These are phyloP conservation scores for Fusarium ambrosium DNA, from an alignment of 2,329 filamentous ascomycete genomes.

Conservation along the genomic window DNA sequence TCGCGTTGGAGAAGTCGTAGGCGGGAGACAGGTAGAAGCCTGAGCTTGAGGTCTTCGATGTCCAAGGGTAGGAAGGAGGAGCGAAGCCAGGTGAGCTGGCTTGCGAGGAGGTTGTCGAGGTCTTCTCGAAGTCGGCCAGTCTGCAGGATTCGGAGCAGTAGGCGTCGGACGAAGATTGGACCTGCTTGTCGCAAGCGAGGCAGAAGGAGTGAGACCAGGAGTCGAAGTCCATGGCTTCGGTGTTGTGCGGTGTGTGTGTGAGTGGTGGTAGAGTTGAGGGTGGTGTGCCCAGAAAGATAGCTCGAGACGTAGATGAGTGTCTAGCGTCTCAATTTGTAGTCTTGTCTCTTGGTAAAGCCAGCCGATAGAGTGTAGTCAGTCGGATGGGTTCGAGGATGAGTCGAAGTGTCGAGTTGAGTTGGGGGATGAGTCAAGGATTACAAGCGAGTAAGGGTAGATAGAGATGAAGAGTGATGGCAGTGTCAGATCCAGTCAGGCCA, in stretches of 20 bases:
- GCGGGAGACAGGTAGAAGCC: slow-evolving; percentile 79
- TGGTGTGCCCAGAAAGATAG: slow-evolving; percentile 20
- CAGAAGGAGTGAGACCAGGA: slow-evolving; percentile 93
- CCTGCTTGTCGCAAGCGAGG: slow-evolving; percentile 86
- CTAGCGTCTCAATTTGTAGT: slow-evolving; percentile 24
- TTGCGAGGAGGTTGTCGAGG: slow-evolving; percentile 68
- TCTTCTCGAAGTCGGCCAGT: slow-evolving; percentile 87
- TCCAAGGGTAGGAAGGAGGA: slow-evolving; percentile 65
- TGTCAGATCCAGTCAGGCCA: slow-evolving; percentile 31
- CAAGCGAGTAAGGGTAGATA: slow-evolving; percentile 24
- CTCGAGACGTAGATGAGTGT: slow-evolving; percentile 25
- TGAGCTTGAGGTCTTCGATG: slow-evolving; percentile 53
- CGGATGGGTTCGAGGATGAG: slow-evolving; percentile 27
- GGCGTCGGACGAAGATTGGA: slow-evolving; percentile 81
- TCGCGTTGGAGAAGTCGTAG: slow-evolving; percentile 79
- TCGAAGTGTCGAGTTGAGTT: slow-evolving; percentile 14
- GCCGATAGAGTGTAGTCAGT: slow-evolving; percentile 14
- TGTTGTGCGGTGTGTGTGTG: slow-evolving; percentile 15
- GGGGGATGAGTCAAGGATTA: slow-evolving; percentile 33
- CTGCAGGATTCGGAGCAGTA: slow-evolving; percentile 96
- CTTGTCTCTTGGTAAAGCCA: slow-evolving; percentile 18
- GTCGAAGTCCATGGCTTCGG: slow-evolving; percentile 66
- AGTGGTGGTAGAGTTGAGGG: slow-evolving; percentile 20
- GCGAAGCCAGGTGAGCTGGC: slow-evolving; percentile 69
- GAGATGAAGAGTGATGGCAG: slow-evolving; percentile 12